phyloP scores from a whole-genome alignment of 2,329 filamentous ascomycete species.

The Sporothrix variecibatus region DNA sequence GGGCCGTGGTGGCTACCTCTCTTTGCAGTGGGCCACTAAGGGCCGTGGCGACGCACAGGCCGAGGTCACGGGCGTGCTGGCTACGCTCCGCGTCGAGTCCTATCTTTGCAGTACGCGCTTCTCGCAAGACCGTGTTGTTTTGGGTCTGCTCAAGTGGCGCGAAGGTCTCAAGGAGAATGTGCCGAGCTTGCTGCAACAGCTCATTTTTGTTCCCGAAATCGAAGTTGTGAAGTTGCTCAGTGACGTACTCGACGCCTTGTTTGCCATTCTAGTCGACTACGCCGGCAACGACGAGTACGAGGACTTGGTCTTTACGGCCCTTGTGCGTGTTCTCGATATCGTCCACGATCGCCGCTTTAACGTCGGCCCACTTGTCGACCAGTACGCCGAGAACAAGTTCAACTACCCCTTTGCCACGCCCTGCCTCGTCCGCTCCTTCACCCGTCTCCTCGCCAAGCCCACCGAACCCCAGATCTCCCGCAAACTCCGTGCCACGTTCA shows the following conservation, averaged over 20 bases:
- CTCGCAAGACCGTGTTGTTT: constrained; percentile 84
- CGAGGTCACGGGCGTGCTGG: constrained; percentile 77
- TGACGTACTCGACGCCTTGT: constrained; percentile 87
- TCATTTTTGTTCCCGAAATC: constrained; percentile 94
- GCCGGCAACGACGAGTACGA: constrained; percentile 91
- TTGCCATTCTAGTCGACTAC: constrained; percentile 87
- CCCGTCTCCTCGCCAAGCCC: constrained; percentile 77
- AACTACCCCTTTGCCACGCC: constrained; percentile 91
- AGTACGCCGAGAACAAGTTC: constrained; percentile 85
- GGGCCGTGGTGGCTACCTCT: constrained; percentile 84
- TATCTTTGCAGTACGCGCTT: constrained; percentile 93
- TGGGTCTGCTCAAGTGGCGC: constrained; percentile 85
- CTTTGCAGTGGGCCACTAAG: constrained; percentile 74
- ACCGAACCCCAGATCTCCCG: constrained; percentile 81
- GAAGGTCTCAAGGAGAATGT: constrained; percentile 72
- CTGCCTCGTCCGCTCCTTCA: constrained; percentile 84
- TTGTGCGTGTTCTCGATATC: constrained; percentile 88
- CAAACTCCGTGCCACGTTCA: constrained; percentile 86
- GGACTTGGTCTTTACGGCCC: constrained; percentile 84
- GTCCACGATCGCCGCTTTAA: constrained; percentile 95
- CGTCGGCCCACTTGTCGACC: constrained; percentile 83
- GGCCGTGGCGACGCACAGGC: constrained; percentile 67
- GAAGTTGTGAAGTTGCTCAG: constrained; percentile 93
- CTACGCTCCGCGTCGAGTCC: constrained; percentile 76
- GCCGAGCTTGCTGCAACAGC: constrained; percentile 71